Evolutionary conservation across 2,329 filamentous ascomycete species (phyloP).

Genomic region (Gremmenia infestans): DNA sequence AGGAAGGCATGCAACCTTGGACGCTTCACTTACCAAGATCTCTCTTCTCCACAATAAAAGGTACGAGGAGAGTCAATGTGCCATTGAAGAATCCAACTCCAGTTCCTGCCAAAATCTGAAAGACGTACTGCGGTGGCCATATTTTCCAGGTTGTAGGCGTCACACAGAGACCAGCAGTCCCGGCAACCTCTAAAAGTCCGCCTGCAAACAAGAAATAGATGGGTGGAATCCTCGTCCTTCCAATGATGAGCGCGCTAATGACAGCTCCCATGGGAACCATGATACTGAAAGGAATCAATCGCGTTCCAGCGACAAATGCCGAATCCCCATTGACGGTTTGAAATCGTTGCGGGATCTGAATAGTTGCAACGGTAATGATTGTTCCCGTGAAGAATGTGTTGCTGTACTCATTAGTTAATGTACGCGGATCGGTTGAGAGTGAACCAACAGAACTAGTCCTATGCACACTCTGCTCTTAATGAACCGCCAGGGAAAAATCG

Average conservation of each 20-base stretch:
- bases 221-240: neutral
- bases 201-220: neutral
- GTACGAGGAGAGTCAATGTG: neutral
- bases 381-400: neutral
- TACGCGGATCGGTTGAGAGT: neutral
- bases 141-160: neutral
- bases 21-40: neutral
- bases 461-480: neutral
- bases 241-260: neutral
- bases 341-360: neutral
- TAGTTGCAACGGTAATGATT: neutral
- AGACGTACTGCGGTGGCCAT: neutral
- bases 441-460: slow-evolving; percentile 1
- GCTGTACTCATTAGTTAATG: neutral
- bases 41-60: neutral
- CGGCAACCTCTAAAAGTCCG: neutral
- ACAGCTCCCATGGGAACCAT: neutral
- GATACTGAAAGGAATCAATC: neutral
- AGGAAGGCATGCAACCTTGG: neutral
- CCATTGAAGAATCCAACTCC: neutral
- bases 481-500: slow-evolving; percentile 1
- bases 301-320: neutral
- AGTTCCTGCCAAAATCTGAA: neutral
- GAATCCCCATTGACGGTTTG: neutral
- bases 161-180: neutral